Conservation (phyloP, 805 yeast genomes). For the Clavispora carvajalis region DNA sequence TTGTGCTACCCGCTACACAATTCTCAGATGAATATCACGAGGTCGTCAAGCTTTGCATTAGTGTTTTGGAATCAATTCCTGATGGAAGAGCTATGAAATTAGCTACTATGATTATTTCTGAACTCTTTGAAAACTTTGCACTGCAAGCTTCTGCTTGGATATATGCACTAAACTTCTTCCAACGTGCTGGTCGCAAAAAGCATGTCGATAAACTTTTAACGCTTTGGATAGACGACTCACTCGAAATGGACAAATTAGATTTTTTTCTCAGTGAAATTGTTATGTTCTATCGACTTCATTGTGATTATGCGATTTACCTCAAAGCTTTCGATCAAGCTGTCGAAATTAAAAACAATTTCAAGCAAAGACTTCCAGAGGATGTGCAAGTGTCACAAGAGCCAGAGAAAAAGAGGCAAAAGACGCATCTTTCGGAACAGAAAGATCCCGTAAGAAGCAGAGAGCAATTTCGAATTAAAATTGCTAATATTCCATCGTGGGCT, state of each 20-base stretch:
- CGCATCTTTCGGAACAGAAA: not conserved
- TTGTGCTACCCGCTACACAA: not conserved
- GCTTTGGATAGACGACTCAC: not conserved
- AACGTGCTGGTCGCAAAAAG: not conserved
- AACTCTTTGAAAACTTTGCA: conserved; percentile 20
- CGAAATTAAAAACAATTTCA: not conserved
- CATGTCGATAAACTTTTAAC: not conserved
- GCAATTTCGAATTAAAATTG: conserved; percentile 49
- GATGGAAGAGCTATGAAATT: conserved; percentile 18
- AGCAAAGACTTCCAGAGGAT: not conserved
- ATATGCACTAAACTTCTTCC: conserved; percentile 31
- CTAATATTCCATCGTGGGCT: conserved; percentile 37
- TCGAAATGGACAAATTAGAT: not conserved
- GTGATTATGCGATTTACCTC: conserved; percentile 9
- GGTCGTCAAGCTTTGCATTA: conserved; percentile 39
- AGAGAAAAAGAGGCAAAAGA: conserved; percentile 1
- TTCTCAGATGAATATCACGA: conserved; percentile 32
- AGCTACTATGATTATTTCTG: conserved; percentile 21
- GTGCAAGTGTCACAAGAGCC: conserved; percentile 4
- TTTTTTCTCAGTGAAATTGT: not conserved
- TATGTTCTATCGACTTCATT: not conserved
- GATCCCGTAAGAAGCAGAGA: conserved; percentile 49
- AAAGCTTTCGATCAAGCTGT: not conserved
- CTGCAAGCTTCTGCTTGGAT: conserved; percentile 47
- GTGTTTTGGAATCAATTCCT: conserved; percentile 22